Percentiles rank a stretch among this genome's conserved stretches.
These are phyloP conservation scores for Cutaneotrichosporon sp. DNA, from an alignment of 1,284 basidiomycete genomes.

Conservation along the genomic window DNA sequence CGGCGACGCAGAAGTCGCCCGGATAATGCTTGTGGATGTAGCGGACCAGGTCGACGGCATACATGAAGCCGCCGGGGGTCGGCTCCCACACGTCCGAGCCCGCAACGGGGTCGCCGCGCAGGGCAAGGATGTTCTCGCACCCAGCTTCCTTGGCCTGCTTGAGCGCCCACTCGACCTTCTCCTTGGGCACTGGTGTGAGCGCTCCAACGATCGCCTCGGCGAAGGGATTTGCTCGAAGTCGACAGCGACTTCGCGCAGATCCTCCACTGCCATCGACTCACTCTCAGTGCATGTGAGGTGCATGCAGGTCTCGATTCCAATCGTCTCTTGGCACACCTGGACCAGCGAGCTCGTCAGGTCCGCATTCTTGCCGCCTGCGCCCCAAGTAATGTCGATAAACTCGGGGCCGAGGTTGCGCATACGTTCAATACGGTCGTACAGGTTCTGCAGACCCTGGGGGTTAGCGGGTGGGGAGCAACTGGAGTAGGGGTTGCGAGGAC, in stretches of 20 bases:
- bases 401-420: conserved; percentile 94
- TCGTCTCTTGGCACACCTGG: conserved; percentile 84
- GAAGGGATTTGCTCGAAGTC: too few relatives aligned
- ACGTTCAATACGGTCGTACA: conserved; percentile 93
- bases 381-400: conserved; percentile 99
- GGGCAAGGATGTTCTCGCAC: conserved; percentile 90
- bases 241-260: too few relatives aligned
- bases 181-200: conserved; percentile 61
- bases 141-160: conserved; percentile 88
- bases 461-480: conserved; percentile 10
- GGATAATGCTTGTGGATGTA: conserved; percentile 76
- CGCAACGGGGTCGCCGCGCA: conserved; percentile 85
- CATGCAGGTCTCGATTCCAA: conserved; percentile 96
- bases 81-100: conserved; percentile 88
- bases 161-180: conserved; percentile 87
- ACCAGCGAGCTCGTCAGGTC: conserved; percentile 92
- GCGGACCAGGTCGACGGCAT: conserved; percentile 83
- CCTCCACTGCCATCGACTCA: conserved; percentile 22
- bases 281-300: conserved; percentile 96
- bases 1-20: conserved; percentile 90
- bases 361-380: conserved; percentile 90
- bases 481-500: too few relatives aligned
- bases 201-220: too few relatives aligned
- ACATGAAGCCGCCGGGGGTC: conserved; percentile 77
- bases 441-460: conserved; percentile 78